phyloP scores from a whole-genome alignment of 495 filamentous ascomycete species.

The Aspergillus mulundensis region DNA sequence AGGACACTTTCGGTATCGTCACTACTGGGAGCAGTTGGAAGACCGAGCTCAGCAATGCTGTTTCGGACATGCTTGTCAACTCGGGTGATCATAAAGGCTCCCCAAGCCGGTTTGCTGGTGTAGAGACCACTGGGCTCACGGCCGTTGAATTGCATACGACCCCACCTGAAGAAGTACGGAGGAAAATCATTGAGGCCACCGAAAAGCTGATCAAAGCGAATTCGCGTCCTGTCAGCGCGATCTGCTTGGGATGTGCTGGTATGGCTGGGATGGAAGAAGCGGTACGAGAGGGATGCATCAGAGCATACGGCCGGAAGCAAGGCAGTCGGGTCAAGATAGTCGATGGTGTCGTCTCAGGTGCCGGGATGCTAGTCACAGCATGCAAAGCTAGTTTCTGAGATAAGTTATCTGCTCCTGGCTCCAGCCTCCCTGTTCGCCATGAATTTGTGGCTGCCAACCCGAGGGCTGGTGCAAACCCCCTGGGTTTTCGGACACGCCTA shows the following conservation, averaged over 20 bases:
- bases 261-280: conserved; percentile 87
- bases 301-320: conserved; percentile 56
- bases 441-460: no score
- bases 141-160: conserved; percentile 75
- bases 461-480: no score
- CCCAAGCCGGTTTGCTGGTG: conserved; percentile 61
- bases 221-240: conserved; percentile 37
- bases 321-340: conserved; percentile 65
- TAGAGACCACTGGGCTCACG: conserved; percentile 77
- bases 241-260: conserved; percentile 77
- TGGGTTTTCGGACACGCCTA: no score
- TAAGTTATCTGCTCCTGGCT: no score
- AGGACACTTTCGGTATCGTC: conserved; percentile 78
- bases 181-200: conserved; percentile 66
- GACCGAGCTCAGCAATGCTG: conserved; percentile 58
- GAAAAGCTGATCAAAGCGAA: conserved; percentile 55
- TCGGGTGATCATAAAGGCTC: conserved; percentile 18
- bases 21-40: conserved; percentile 86
- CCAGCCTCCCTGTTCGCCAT: no score
- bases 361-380: conserved; percentile 56
- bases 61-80: conserved; percentile 53
- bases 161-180: conserved; percentile 58
- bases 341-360: conserved; percentile 79
- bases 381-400: conserved; percentile 40
- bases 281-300: conserved; percentile 64